Percentiles rank a stretch among this genome's conserved stretches.
Evolutionary conservation across 768 basidiomycete genomes (phyloP).

Genomic region (Trametes maxima): DNA sequence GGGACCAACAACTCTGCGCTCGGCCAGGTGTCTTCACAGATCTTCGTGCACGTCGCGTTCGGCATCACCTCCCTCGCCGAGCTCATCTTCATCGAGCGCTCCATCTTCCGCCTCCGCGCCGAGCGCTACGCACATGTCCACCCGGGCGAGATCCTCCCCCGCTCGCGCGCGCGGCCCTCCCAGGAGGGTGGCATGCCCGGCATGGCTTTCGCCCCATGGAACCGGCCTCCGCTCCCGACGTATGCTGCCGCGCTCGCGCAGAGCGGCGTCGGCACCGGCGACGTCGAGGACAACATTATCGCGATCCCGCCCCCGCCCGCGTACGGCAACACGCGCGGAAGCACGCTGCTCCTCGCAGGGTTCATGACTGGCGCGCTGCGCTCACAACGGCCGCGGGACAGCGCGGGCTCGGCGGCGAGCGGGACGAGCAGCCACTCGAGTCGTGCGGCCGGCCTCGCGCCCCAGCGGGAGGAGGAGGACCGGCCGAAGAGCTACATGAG

Average conservation of each 20-base stretch:
- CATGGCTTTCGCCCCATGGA: conserved; percentile 60
- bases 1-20: background rate
- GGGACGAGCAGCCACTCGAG: conserved; percentile 8
- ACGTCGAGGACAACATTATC: conserved; percentile 72
- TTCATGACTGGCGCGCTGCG: conserved; percentile 51
- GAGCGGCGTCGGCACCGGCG: conserved; percentile 70
- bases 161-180: conserved; percentile 37
- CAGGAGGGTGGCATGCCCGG: background rate
- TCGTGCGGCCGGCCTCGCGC: conserved; percentile 25
- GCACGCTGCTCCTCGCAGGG: conserved; percentile 60
- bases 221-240: conserved; percentile 67
- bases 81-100: conserved; percentile 64
- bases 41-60: conserved; percentile 70
- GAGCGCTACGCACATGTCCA: conserved; percentile 62
- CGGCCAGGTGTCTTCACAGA: conserved; percentile 26
- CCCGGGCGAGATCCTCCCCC: conserved; percentile 51
- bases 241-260: conserved; percentile 72
- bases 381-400: conserved; percentile 40
- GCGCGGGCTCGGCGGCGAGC: conserved; percentile 13
- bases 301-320: conserved; percentile 72
- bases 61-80: conserved; percentile 52
- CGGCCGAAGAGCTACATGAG: conserved; percentile 60
- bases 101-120: conserved; percentile 64
- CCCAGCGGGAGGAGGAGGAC: conserved; percentile 32
- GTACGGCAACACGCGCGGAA: conserved; percentile 76